These are phyloP conservation scores for Suillus brevipes DNA, from an alignment of 768 basidiomycete species.

Conservation along the genomic window DNA sequence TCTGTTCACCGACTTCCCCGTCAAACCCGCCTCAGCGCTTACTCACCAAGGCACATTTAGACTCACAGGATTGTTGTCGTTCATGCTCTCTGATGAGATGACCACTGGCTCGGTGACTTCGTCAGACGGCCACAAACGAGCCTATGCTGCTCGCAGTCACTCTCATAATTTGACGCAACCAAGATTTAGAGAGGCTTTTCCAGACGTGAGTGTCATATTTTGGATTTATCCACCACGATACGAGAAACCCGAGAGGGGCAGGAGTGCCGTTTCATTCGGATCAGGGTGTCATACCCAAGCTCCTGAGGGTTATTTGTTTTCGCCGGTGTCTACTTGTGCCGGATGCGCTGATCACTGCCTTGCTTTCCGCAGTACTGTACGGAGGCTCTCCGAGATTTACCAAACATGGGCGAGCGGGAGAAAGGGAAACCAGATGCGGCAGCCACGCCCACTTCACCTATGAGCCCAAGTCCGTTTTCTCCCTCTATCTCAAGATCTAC, in stretches of 20 bases:
- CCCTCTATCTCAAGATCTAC: slow-evolving; percentile 19
- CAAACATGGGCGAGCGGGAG: slow-evolving; percentile 91
- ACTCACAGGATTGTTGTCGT: slow-evolving; percentile 88
- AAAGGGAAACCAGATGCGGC: slow-evolving; percentile 48
- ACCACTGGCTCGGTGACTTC: slow-evolving; percentile 91
- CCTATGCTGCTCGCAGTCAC: slow-evolving; percentile 79
- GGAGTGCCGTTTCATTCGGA: slow-evolving; percentile 23
- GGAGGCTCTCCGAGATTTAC: slow-evolving; percentile 66
- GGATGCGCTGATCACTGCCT: slow-evolving; percentile 18
- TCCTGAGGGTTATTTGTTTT: slow-evolving; percentile 22
- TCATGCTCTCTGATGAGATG: slow-evolving; percentile 96
- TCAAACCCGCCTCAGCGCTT: slow-evolving; percentile 7
- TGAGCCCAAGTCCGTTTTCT: slow-evolving; percentile 18
- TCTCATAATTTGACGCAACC: slow-evolving; percentile 79
- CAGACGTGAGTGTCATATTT: slow-evolving; percentile 63
- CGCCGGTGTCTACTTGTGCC: slow-evolving; percentile 16
- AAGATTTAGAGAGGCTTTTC: slow-evolving; percentile 85
- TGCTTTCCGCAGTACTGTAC: slow-evolving; percentile 61
- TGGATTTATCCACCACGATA: slow-evolving; percentile 11
- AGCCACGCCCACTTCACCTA: slow-evolving; percentile 24
- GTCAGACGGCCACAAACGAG: slow-evolving; percentile 73
- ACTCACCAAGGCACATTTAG: slow-evolving; percentile 39
- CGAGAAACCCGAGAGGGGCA: slow-evolving; percentile 18
- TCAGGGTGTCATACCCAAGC: slow-evolving; percentile 1
- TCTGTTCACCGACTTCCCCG: slow-evolving; percentile 7